Conservation (phyloP, 1,284 basidiomycete species). For the Microbotryum lychnidis-dioicae region DNA sequence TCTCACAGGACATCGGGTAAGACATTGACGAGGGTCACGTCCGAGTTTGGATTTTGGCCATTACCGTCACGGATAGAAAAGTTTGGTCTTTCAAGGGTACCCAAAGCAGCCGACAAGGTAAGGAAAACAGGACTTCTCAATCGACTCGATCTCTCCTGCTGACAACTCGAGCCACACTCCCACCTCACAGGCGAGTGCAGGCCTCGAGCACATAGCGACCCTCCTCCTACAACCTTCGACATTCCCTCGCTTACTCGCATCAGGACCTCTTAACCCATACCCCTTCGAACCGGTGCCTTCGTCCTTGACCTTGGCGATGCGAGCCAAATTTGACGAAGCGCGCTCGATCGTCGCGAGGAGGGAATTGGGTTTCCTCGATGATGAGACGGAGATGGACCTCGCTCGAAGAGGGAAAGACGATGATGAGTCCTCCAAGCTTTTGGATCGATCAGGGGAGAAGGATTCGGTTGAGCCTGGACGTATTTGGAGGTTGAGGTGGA, state of each 20-base stretch:
- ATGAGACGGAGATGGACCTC: background rate
- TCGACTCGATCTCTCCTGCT: background rate
- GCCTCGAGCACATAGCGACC: conserved; percentile 18
- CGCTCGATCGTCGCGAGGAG: conserved; percentile 3
- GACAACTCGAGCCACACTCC: background rate
- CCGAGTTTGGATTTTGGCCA: conserved; percentile 30
- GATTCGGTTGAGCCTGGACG: conserved; percentile 8
- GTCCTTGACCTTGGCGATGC: conserved; percentile 16
- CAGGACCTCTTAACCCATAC: conserved; percentile 24
- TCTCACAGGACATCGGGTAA: conserved; percentile 10
- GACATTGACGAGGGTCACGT: conserved; percentile 25
- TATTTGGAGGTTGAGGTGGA: conserved; percentile 23
- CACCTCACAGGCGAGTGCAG: conserved; percentile 17
- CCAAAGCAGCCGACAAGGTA: conserved; percentile 20
- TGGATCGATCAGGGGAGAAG: background rate
- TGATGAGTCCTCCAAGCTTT: background rate
- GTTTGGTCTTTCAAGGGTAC: conserved; percentile 16
- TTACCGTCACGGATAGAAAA: conserved; percentile 22
- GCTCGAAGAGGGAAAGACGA: background rate
- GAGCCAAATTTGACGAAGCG: conserved; percentile 25
- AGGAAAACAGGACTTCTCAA: background rate
- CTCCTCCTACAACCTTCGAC: conserved; percentile 24
- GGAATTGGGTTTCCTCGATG: background rate
- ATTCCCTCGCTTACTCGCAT: conserved; percentile 8
- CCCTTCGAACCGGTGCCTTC: conserved; percentile 27